Evolutionary conservation across 177 flowering plant genomes (phyloP).

Genomic region (Vitis hybrid): DNA sequence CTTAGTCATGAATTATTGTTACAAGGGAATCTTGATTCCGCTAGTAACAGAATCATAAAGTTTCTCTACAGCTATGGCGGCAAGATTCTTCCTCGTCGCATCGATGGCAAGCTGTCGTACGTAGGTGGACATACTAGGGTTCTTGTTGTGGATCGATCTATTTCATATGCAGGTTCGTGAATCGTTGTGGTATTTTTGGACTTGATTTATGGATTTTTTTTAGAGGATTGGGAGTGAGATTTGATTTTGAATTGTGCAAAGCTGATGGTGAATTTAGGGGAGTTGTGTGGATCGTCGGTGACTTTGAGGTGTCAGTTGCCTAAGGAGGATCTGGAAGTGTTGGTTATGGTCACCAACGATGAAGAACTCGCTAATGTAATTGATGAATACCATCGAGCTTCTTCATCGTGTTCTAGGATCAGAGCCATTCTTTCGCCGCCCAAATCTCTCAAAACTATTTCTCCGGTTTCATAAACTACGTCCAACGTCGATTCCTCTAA

Average conservation of each 20-base stretch:
- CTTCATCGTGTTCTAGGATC: constrained; percentile 27
- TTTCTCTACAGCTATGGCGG: constrained; percentile 63
- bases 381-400: constrained; percentile 37
- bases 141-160: constrained; percentile 41
- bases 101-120: constrained; percentile 50
- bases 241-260: constrained; percentile 21
- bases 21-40: constrained; percentile 1
- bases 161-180: constrained; percentile 40
- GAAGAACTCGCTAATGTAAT: constrained; percentile 42
- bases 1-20: too few relatives aligned
- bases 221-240: background rate
- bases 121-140: constrained; percentile 56
- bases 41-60: constrained; percentile 20
- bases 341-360: constrained; percentile 43
- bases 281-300: constrained; percentile 43
- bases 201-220: background rate
- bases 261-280: constrained; percentile 43
- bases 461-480: constrained; percentile 21
- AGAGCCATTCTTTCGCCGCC: constrained; percentile 45
- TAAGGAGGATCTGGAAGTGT: constrained; percentile 46
- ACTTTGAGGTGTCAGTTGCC: constrained; percentile 46
- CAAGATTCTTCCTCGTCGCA: constrained; percentile 38
- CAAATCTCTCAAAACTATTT: constrained; percentile 18
- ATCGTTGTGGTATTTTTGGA: too few relatives aligned
- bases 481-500: constrained; percentile 5